phyloP scores from a whole-genome alignment of 768 basidiomycete species.

The Neoboletus brunneissimus region DNA sequence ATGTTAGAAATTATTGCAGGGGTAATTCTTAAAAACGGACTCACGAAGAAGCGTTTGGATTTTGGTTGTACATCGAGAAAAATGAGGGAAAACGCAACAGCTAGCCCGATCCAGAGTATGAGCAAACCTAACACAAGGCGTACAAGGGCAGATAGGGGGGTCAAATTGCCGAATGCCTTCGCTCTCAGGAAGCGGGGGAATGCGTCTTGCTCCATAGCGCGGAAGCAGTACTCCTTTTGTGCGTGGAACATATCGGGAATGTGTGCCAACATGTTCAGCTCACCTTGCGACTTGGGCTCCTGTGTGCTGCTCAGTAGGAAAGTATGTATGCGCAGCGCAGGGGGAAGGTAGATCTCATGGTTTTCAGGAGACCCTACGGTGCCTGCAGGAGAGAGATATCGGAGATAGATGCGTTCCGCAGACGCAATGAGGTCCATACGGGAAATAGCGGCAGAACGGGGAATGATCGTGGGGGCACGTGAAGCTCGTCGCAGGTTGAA shows the following conservation, averaged over 20 bases:
- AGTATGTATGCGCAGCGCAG: constrained; percentile 83
- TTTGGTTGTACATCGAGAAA: constrained; percentile 94
- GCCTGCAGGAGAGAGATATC: constrained; percentile 84
- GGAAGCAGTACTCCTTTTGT: constrained; percentile 97
- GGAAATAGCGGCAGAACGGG: constrained; percentile 85
- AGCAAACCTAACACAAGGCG: constrained; percentile 83
- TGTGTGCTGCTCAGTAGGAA: constrained; percentile 80
- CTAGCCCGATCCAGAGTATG: constrained; percentile 92
- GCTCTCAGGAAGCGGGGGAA: constrained; percentile 92
- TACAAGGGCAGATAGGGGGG: constrained; percentile 84
- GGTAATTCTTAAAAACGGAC: constrained; percentile 35
- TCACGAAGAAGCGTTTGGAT: constrained; percentile 89
- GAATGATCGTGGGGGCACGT: constrained; percentile 91
- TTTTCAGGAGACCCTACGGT: constrained; percentile 79
- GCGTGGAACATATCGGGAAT: constrained; percentile 96
- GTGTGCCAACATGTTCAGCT: constrained; percentile 77
- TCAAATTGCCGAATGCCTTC: constrained; percentile 98
- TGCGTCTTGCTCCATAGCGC: constrained; percentile 93
- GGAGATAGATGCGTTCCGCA: constrained; percentile 93
- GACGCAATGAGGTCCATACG: constrained; percentile 87
- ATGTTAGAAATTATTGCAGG: not conserved
- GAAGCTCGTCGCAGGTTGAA: constrained; percentile 77
- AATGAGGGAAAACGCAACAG: constrained; percentile 84
- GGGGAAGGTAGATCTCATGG: constrained; percentile 97
- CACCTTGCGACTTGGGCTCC: constrained; percentile 65